phyloP scores from a whole-genome alignment of 768 basidiomycete species.

The Kwoniella europaea region DNA sequence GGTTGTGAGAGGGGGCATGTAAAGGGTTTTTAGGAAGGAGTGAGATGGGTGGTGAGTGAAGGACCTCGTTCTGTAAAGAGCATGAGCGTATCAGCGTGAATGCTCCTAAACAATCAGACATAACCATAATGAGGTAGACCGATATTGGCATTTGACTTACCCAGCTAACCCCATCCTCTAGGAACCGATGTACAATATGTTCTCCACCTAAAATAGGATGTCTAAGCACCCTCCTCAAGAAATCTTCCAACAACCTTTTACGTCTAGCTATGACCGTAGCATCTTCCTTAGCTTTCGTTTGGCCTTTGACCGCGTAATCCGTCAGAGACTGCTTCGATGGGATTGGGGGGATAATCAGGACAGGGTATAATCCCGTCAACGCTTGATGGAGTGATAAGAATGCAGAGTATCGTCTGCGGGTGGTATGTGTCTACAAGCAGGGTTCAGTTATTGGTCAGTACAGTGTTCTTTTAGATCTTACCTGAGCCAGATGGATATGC shows the following conservation, averaged over 20 bases:
- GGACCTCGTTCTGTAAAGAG: conserved; percentile 89
- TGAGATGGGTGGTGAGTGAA: conserved; percentile 89
- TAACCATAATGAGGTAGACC: too few relatives aligned
- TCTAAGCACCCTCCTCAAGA: conserved; percentile 82
- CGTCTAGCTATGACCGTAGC: conserved; percentile 85
- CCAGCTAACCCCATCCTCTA: conserved; percentile 97
- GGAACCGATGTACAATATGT: conserved; percentile 92
- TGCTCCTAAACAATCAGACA: too few relatives aligned
- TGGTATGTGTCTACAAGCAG: conserved; percentile 69
- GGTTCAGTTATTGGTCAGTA: background rate
- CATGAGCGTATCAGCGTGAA: too few relatives aligned
- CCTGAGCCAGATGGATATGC: background rate
- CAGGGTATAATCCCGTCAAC: conserved; percentile 87
- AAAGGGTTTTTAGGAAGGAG: conserved; percentile 92
- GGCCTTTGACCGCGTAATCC: conserved; percentile 92
- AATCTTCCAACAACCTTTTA: conserved; percentile 93
- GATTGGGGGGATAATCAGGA: conserved; percentile 94
- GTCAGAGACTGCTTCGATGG: conserved; percentile 94
- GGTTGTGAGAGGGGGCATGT: conserved; percentile 92
- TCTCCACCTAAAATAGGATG: conserved; percentile 97
- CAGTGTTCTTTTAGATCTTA: too few relatives aligned
- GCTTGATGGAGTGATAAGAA: conserved; percentile 89
- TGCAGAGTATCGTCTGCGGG: conserved; percentile 92
- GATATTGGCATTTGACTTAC: conserved; percentile 35
- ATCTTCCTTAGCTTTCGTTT: conserved; percentile 89